phyloP scores from a whole-genome alignment of 2,329 filamentous ascomycete species.

The Diaporthe citriasiana region DNA sequence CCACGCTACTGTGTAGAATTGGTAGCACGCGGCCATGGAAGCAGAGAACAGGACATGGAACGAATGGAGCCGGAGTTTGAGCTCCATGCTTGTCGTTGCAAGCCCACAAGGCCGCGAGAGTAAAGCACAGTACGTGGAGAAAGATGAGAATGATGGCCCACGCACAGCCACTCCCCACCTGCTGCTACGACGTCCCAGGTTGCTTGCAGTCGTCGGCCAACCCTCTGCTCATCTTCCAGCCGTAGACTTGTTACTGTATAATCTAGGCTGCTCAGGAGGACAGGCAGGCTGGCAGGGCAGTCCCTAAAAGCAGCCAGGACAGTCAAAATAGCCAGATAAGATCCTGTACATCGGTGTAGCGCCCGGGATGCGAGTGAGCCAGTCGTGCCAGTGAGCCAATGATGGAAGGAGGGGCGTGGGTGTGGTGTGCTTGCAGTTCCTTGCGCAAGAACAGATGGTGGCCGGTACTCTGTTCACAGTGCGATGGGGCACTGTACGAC shows the following conservation, averaged over 20 bases:
- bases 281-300: conserved; percentile 6
- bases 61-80: conserved; percentile 14
- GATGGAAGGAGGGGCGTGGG: neutral
- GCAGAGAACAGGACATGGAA: conserved; percentile 23
- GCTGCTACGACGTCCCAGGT: conserved; percentile 25
- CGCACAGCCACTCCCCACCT: conserved; percentile 36
- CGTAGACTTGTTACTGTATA: neutral
- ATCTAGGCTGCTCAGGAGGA: neutral
- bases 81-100: conserved; percentile 8
- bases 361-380: neutral
- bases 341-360: neutral
- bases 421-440: neutral
- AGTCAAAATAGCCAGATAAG: neutral
- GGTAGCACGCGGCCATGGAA: neutral
- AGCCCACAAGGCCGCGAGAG: conserved; percentile 4
- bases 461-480: neutral
- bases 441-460: conserved; percentile 7
- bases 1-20: neutral
- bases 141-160: neutral
- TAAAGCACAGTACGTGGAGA: conserved; percentile 4
- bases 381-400: neutral
- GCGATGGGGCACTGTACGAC: neutral
- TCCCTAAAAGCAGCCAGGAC: neutral
- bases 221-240: conserved; percentile 27
- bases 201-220: conserved; percentile 9